Base-by-base conservation (phyloP, 1,284 basidiomycete genomes). In the Psilocybe mexicana region DNA sequence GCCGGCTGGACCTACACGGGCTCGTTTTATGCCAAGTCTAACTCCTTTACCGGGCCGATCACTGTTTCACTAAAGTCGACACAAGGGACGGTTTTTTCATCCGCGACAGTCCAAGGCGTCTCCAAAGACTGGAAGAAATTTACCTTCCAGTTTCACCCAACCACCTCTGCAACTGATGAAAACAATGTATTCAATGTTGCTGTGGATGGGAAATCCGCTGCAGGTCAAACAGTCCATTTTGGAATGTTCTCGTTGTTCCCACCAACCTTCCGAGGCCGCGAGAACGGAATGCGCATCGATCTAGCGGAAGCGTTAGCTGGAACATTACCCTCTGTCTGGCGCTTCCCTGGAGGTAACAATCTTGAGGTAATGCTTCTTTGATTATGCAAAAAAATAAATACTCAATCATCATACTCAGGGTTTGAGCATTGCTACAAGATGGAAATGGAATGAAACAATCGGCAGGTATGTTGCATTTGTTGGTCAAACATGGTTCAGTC, bases 311-410 rank as follows among this genome's bases (percentile, higher is more conserved):
- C 75, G 42, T 63, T 73, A 51, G 70, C 64, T 51, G 72, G 69
- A 1, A 69, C 67, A 10, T 58, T 66, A 62, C 65, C 76, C 61
- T 63, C 69, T 42, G 63, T 77, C 4, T 74, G 73, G 70, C 67
- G 76, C 4, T 75, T 77, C 60, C 76, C 76, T 1, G 76, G 76
- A 3, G 76, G 75, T 10, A 76, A 78, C 54, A 76, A 76, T 52
- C 62, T 78, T 40, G 72, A 71, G 58, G 67, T 66, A 54, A 18
- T 3, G 12, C 18, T 28, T 42, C n/a, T 28, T n/a, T 40, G 38
- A 35, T 4, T 49, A 30, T 30, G n/a, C 46, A 24, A 40, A 18
- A 3, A 14, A 24, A 30, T 30, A 33, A 33, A 4, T 7, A 33
- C n/a, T 26, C 6, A 38, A 26, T 46, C 12, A 25, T 6, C 3